phyloP scores from a whole-genome alignment of 2,329 filamentous ascomycete genomes.

The Macrophomina phaseolina region DNA sequence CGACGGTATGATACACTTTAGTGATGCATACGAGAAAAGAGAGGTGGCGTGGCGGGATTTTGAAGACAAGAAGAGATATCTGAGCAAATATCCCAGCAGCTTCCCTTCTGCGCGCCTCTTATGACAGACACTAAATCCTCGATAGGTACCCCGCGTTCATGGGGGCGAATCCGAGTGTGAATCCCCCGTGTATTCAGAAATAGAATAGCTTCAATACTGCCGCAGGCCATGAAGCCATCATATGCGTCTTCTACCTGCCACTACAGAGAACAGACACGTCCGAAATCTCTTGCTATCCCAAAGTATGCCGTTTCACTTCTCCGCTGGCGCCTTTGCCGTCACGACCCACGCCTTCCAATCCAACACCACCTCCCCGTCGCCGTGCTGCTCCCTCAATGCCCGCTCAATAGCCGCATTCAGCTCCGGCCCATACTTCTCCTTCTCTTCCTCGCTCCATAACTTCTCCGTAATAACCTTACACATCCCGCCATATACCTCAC shows the following conservation, averaged over 20 bases:
- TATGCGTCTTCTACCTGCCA: too few species aligned
- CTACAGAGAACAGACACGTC: background rate
- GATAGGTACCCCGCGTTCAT: too few species aligned
- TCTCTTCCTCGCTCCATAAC: constrained; percentile 28
- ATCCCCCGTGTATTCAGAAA: too few species aligned
- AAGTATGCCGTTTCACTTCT: background rate
- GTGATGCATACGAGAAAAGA: background rate
- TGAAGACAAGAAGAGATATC: too few species aligned
- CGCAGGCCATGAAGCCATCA: too few species aligned
- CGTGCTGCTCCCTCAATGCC: constrained; percentile 10
- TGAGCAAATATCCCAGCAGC: too few species aligned
- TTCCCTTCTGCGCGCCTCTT: too few species aligned
- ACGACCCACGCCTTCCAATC: constrained; percentile 16
- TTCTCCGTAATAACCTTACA: background rate
- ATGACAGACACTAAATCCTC: too few species aligned
- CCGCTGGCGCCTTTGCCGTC: constrained; percentile 4
- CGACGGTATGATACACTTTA: background rate
- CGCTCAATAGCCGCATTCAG: constrained; percentile 15
- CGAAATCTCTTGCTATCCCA: background rate
- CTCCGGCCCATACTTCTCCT: constrained; percentile 11
- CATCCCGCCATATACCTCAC: background rate
- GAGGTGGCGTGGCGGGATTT: background rate
- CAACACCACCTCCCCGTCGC: constrained; percentile 13
- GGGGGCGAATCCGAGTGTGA: too few species aligned
- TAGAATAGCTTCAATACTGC: too few species aligned